These are phyloP conservation scores for Dunaliella primolecta DNA, from an alignment of 139 green algal species.

Conservation along the genomic window DNA sequence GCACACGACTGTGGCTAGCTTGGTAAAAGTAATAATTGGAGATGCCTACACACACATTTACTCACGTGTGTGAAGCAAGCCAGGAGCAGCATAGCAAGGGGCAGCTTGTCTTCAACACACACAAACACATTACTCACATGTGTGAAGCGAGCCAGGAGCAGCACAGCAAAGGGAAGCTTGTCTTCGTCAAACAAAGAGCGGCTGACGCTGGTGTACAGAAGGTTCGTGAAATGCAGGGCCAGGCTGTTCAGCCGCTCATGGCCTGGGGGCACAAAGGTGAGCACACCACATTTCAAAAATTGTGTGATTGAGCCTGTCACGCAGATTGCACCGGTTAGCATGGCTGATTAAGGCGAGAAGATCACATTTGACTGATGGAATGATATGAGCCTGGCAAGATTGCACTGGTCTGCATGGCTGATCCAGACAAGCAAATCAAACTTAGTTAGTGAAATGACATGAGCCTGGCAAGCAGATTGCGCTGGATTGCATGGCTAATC, in stretches of 20 bases:
- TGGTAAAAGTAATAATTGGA: too few species aligned
- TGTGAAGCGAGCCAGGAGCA: slow-evolving; percentile 41
- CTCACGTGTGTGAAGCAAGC: slow-evolving; percentile 25
- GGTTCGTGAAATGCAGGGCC: slow-evolving; percentile 37
- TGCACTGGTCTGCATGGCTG: too few species aligned
- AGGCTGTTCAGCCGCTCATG: slow-evolving; percentile 32
- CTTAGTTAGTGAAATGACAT: too few species aligned
- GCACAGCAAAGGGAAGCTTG: slow-evolving; percentile 66
- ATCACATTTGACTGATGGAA: not conserved
- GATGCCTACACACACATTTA: too few species aligned
- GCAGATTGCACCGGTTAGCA: not conserved
- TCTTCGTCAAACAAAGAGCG: slow-evolving; percentile 69
- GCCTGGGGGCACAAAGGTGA: not conserved
- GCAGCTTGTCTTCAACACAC: slow-evolving; percentile 74
- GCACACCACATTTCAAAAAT: not conserved
- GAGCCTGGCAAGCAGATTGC: too few species aligned
- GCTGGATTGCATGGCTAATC: too few species aligned
- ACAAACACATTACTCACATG: slow-evolving; percentile 39
- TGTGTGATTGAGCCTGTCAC: not conserved
- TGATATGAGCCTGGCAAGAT: not conserved
- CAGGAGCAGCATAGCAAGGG: slow-evolving; percentile 53
- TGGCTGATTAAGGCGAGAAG: not conserved
- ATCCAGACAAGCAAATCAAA: too few species aligned
- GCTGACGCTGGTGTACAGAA: slow-evolving; percentile 37
- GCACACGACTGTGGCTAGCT: too few species aligned